Percentiles rank a stretch among this genome's conserved stretches.
Conservation (phyloP, 345 rosid species). For the Euphorbia pulcherrima region DNA sequence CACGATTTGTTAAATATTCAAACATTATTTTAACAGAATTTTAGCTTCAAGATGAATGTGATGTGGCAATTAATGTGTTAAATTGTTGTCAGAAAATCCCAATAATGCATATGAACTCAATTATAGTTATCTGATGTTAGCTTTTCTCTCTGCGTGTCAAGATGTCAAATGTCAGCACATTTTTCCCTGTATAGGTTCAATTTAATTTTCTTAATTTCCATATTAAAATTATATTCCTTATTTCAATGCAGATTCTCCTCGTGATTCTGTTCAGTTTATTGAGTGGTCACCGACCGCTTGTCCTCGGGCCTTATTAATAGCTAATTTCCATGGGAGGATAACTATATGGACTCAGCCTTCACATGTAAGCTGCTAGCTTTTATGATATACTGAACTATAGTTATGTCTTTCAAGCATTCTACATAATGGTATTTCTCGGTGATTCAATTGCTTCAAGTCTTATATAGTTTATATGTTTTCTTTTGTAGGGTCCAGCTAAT, state of each 20-base stretch:
- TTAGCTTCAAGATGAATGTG: background rate
- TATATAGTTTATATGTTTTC: slow-evolving; percentile 10
- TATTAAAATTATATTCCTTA: background rate
- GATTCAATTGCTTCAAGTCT: slow-evolving; percentile 5
- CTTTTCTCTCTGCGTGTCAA: background rate
- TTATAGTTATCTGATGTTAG: background rate
- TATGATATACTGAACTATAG: background rate
- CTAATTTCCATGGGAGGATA: slow-evolving; percentile 94
- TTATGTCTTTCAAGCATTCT: background rate
- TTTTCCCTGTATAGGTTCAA: background rate
- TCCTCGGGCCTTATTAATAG: slow-evolving; percentile 87
- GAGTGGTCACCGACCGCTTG: slow-evolving; percentile 98
- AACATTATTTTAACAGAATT: background rate
- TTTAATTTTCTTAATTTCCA: slow-evolving; percentile 5
- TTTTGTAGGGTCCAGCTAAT: slow-evolving; percentile 75
- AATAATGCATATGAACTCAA: background rate
- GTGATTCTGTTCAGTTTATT: slow-evolving; percentile 96
- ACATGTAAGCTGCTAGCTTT: slow-evolving; percentile 47
- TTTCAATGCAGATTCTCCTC: slow-evolving; percentile 74
- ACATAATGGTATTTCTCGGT: too few relatives aligned
- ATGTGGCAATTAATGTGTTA: background rate
- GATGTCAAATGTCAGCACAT: background rate
- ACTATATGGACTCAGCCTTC: slow-evolving; percentile 97
- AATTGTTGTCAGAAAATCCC: background rate
- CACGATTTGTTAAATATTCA: background rate